Evolutionary conservation across 257 asterid genomes (phyloP).

Genomic region (Prunella vulgaris): DNA sequence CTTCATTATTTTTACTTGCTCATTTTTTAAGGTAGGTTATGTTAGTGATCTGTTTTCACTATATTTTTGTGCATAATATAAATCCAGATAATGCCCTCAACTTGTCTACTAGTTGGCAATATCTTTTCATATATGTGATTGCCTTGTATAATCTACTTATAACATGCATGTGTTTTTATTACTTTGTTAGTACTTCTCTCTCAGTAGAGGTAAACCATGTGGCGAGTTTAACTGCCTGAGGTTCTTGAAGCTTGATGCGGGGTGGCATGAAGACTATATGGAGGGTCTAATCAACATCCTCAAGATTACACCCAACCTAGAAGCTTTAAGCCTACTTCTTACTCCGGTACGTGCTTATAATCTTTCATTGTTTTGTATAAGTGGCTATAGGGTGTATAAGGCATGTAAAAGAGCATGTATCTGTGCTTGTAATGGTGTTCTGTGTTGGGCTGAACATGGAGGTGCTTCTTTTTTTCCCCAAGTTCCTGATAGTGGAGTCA

Average conservation of each 20-base stretch:
- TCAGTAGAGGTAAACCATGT: not conserved
- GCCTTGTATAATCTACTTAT: not conserved
- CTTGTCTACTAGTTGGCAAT: not conserved
- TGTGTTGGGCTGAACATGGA: not conserved
- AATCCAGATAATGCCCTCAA: not conserved
- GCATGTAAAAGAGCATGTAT: no score
- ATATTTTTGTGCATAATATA: not conserved
- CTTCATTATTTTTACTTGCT: not conserved
- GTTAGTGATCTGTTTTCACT: not conserved
- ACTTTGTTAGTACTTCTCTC: constrained; percentile 17
- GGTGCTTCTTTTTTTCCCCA: not conserved
- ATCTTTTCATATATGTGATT: not conserved
- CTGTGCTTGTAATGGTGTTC: not conserved
- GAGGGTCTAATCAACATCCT: constrained; percentile 20
- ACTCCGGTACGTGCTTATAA: not conserved
- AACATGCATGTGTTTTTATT: not conserved
- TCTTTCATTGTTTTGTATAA: not conserved
- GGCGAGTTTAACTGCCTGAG: constrained; percentile 8
- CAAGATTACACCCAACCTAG: constrained; percentile 14
- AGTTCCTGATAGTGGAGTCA: constrained; percentile 15
- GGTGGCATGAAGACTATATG: not conserved
- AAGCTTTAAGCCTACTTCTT: not conserved
- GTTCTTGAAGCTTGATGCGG: constrained; percentile 12
- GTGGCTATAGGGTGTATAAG: not conserved
- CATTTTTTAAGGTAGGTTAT: not conserved